Evolutionary conservation across 768 basidiomycete genomes (phyloP), one percentile per base, ranked within the genome.

Genomic region (Mycena pura): DNA sequence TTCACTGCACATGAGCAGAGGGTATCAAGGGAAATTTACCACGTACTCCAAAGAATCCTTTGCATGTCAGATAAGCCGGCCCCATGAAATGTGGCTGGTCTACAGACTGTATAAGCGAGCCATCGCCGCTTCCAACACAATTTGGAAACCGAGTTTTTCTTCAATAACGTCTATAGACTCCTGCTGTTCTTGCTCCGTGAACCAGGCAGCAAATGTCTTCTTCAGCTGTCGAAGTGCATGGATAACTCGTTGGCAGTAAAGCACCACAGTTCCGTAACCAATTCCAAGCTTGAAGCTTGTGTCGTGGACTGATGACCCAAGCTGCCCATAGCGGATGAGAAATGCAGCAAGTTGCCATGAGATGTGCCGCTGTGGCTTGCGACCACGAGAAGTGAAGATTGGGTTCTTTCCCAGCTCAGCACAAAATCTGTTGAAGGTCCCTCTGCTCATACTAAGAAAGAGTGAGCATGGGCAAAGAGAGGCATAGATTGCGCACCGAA

Each of bases 301-400:
- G 38, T 63, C 58, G 8, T 56, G 38, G 24, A 43, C 24, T 49
- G 61, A 48, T 13, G 51, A 61, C 6, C 64, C 72, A 21, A 48
- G 60, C 22, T 57, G 57, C 14, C 69, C 69, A 47, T 68, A 67
- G 5, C 66, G 41, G n/a, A 66, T 40, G 2, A 73, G 65, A 39
- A 73, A 72, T 9, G 60, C 49, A 1, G 38, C 71, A 8, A 73
- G 54, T 47, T 72, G 71, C 51, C 46, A 68, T 25, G 38, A 11
- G 14, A 72, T 61, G 38, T 71, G 71, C 1, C 61, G 57, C 52
- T 72, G 71, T 1, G 64, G 68, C 19, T 64, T 60, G 15, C 27
- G 21, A 11, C 61, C 49, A 6, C 40, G 21, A 28, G 60, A 53
- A 3, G 21, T 41, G 57, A 72, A 72, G 24, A 72, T 65, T 9